phyloP scores from a whole-genome alignment of 768 basidiomycete species.

The Paxillus rubicundulus region DNA sequence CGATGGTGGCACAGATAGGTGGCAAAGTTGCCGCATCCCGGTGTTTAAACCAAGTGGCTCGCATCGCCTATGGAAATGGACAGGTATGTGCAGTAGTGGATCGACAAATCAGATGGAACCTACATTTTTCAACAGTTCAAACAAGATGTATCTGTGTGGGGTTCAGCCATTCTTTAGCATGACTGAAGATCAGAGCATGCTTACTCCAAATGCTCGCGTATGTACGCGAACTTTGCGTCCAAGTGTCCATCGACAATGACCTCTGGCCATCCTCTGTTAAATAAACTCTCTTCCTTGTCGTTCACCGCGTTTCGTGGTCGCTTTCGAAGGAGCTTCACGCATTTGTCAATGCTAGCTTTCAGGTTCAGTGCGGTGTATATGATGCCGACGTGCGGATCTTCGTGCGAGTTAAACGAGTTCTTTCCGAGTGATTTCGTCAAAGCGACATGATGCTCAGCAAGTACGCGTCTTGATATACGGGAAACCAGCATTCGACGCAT shows the following conservation, averaged over 20 bases:
- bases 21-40: constrained; percentile 44
- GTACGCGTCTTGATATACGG: constrained; percentile 83
- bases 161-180: background rate
- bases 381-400: constrained; percentile 74
- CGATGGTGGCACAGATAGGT: constrained; percentile 73
- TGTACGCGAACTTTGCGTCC: constrained; percentile 74
- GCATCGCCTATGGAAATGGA: constrained; percentile 54
- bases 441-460: constrained; percentile 87
- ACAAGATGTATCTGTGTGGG: constrained; percentile 68
- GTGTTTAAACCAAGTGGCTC: constrained; percentile 60
- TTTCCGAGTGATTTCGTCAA: constrained; percentile 57
- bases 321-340: constrained; percentile 52
- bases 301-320: constrained; percentile 47
- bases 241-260: constrained; percentile 72
- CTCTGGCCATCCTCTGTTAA: constrained; percentile 50
- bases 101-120: constrained; percentile 20
- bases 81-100: background rate
- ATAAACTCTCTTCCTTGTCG: constrained; percentile 25
- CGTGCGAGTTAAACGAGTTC: constrained; percentile 32
- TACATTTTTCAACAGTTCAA: constrained; percentile 89
- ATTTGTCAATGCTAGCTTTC: constrained; percentile 67
- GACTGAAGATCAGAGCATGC: constrained; percentile 18
- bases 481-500: constrained; percentile 92
- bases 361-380: constrained; percentile 77
- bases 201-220: constrained; percentile 83